These are phyloP conservation scores for Vigna radiata DNA, from an alignment of 306 rosid species.

Conservation along the genomic window DNA sequence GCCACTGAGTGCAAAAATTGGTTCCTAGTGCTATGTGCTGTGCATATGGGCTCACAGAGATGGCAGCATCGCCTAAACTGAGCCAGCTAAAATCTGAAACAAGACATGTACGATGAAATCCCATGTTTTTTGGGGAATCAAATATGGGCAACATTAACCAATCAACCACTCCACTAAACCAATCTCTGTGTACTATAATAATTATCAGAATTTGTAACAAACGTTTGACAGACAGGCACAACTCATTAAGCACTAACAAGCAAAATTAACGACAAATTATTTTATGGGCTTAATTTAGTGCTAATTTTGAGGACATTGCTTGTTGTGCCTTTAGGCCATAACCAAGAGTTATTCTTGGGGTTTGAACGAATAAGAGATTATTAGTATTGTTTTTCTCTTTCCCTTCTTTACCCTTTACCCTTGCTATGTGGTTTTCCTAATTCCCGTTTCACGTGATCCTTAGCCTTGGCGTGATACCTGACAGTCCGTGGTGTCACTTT, in stretches of 20 bases:
- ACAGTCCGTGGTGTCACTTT: constrained; percentile 42
- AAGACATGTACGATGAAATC: constrained; percentile 67
- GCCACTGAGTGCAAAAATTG: constrained; percentile 35
- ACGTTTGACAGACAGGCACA: constrained; percentile 79
- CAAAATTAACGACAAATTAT: constrained; percentile 53
- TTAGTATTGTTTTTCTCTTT: constrained; percentile 38
- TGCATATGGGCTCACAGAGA: constrained; percentile 40
- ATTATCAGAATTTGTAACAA: constrained; percentile 56
- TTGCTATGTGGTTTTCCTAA: constrained; percentile 25
- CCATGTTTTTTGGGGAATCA: constrained; percentile 81
- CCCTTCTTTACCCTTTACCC: constrained; percentile 48
- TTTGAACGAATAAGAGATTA: constrained; percentile 43
- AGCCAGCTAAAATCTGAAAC: constrained; percentile 50
- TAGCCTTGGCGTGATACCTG: constrained; percentile 40
- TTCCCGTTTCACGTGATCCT: constrained; percentile 52
- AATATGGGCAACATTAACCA: constrained; percentile 69
- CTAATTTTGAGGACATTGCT: constrained; percentile 82
- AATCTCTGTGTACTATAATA: constrained; percentile 47
- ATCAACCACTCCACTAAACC: constrained; percentile 85
- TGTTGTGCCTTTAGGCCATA: constrained; percentile 57
- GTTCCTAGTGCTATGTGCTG: constrained; percentile 48
- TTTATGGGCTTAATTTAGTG: constrained; percentile 57
- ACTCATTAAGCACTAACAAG: constrained; percentile 80
- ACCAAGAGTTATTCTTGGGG: constrained; percentile 75
- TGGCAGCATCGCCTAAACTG: constrained; percentile 44